Base-by-base conservation (phyloP, 495 filamentous ascomycete species). In the Xylaria acuta region DNA sequence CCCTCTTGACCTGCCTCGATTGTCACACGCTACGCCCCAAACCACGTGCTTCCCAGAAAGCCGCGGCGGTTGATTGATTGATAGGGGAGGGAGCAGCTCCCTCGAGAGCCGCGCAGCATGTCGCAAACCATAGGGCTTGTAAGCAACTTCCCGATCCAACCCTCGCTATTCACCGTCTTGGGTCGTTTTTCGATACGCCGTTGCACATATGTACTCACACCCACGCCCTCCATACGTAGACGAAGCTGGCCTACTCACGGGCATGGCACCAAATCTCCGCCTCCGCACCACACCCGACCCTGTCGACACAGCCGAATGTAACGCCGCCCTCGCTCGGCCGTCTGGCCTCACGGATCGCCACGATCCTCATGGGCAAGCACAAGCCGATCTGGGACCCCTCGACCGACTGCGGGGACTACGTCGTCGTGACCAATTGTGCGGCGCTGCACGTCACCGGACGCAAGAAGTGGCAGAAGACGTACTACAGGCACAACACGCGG, bases 321-420 rank as follows among this genome's bases (percentile, higher is more conserved):
- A 88, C 88, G 74, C 88, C 87, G 6, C 88, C 89, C 3, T 86
- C 93, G 25, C 91, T 98, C 36, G 96, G 96, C 68, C 94, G 96
- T 20, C 87, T 99, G 40, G 96, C 96, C 65, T 93, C 93, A 59
- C 91, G 91, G 69, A 98, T 99, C 82, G 95, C 96, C 75, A 87
- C 92, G 72, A 86, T 92, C 71, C 90, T 99, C 32, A 98, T 98
- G 96, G 96, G 96, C 82, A 99, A 99, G 87, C 91, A 98, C 88
- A 99, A 99, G 83, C 96, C 96, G 18, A 98, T 97, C 84, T 99
- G 90, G 84, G 93, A 98, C 81, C 97, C 94, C 25, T 89, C 91
- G 71, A 97, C 96, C 68, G 96, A 99, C 87, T 98, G 97, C 88
- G 96, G 96, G 70, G 96, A 99, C 89, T 99, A 99, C 82, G 95